phyloP scores from a whole-genome alignment of 768 basidiomycete genomes.

The Multifurca ochricompacta region DNA sequence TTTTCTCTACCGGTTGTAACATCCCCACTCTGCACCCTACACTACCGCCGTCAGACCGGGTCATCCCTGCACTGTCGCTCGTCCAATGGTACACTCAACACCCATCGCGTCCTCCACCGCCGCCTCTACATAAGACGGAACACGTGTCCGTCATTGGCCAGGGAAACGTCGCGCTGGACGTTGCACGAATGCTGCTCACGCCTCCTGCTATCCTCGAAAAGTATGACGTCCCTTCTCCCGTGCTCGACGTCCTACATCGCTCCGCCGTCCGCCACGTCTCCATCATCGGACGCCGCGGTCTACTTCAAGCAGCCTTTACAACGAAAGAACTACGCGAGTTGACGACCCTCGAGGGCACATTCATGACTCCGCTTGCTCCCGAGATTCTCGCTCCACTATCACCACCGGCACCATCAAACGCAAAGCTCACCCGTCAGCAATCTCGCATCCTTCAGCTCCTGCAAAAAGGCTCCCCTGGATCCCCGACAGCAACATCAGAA shows the following conservation, averaged over 20 bases:
- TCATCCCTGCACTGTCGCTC: slow-evolving; percentile 67
- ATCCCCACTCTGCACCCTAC: slow-evolving; percentile 51
- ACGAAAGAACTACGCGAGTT: slow-evolving; percentile 91
- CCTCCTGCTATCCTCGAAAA: slow-evolving; percentile 48
- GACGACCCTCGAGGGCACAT: slow-evolving; percentile 48
- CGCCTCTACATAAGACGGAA: slow-evolving; percentile 52
- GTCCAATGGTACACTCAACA: slow-evolving; percentile 98
- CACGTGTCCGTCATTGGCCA: slow-evolving; percentile 87
- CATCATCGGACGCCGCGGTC: slow-evolving; percentile 81
- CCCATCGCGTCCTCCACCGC: slow-evolving; percentile 56
- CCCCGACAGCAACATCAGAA: slow-evolving; percentile 23
- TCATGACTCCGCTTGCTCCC: slow-evolving; percentile 55
- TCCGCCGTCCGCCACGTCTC: slow-evolving; percentile 69
- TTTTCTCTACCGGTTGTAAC: slow-evolving; percentile 83
- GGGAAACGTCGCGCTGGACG: slow-evolving; percentile 91
- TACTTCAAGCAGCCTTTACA: slow-evolving; percentile 83
- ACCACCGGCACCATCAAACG: slow-evolving; percentile 29
- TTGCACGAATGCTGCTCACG: slow-evolving; percentile 84
- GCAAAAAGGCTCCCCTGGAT: slow-evolving; percentile 51
- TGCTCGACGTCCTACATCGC: slow-evolving; percentile 55
- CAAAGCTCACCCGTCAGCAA: slow-evolving; percentile 52
- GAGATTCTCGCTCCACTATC: slow-evolving; percentile 36
- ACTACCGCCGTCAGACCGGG: slow-evolving; percentile 41
- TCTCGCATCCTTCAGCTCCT: slow-evolving; percentile 59
- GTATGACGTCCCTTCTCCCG: slow-evolving; percentile 73